These are phyloP conservation scores for Yarrowia sp. DNA, from an alignment of 805 yeast species.

Conservation along the genomic window DNA sequence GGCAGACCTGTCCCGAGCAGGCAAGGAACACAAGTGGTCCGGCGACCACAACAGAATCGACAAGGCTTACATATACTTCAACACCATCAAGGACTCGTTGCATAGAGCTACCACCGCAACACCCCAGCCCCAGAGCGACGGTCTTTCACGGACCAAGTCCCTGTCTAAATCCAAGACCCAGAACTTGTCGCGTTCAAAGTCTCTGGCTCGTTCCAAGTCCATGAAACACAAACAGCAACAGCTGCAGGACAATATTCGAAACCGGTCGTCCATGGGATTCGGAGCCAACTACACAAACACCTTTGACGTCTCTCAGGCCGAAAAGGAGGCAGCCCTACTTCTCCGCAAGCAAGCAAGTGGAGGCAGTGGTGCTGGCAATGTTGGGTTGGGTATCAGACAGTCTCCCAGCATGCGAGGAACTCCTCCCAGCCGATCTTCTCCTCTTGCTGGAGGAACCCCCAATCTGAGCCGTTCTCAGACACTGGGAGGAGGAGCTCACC, in stretches of 20 bases:
- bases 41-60: conserved; percentile 8
- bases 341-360: not conserved
- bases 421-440: not conserved
- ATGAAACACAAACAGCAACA: conserved; percentile 17
- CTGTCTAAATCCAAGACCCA: not conserved
- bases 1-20: not conserved
- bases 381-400: not conserved
- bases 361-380: not conserved
- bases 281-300: conserved; percentile 23
- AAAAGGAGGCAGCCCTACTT: not conserved
- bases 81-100: conserved; percentile 12
- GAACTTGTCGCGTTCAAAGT: not conserved
- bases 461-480: not conserved
- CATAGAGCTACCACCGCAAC: not conserved
- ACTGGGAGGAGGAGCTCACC: not conserved
- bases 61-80: conserved; percentile 8
- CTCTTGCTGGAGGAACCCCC: not conserved
- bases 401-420: not conserved
- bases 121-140: not conserved
- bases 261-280: conserved; percentile 24
- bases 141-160: not conserved
- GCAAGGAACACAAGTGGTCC: conserved; percentile 10
- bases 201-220: conserved; percentile 9
- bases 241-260: conserved; percentile 18
- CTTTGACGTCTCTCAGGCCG: conserved; percentile 9